Evolutionary conservation across 1,284 basidiomycete species (phyloP).

Genomic region (Peniophora sp.): DNA sequence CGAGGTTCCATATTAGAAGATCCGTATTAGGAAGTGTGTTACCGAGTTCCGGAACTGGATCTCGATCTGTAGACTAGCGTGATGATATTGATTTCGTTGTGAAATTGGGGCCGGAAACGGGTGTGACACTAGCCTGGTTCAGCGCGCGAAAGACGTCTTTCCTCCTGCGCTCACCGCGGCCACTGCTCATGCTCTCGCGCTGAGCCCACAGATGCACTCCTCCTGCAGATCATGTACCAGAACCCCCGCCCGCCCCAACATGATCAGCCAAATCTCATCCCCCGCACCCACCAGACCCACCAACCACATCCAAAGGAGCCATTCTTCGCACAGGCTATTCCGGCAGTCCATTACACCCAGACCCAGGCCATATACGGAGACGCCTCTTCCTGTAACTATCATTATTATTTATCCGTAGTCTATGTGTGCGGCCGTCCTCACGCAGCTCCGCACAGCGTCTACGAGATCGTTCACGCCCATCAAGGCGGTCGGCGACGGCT

Average conservation of each 20-base stretch:
- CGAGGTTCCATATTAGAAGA: conserved; percentile 70
- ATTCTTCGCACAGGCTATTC: conserved; percentile 59
- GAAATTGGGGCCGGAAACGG: not conserved
- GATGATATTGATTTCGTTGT: not conserved
- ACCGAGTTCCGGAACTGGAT: not conserved
- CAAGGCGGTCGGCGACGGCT: conserved; percentile 92
- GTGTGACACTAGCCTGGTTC: too few species aligned
- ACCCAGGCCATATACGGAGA: conserved; percentile 63
- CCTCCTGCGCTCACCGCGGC: conserved; percentile 4
- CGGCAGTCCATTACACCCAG: conserved; percentile 62
- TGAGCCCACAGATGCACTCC: conserved; percentile 34
- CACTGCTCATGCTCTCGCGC: conserved; percentile 3
- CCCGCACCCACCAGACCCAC: conserved; percentile 21
- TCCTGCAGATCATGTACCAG: conserved; percentile 54
- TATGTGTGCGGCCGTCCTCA: conserved; percentile 11
- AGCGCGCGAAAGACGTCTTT: not conserved
- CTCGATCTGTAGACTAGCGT: not conserved
- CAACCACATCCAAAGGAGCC: conserved; percentile 38
- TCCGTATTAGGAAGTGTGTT: conserved; percentile 1
- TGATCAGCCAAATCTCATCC: conserved; percentile 28
- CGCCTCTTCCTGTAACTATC: conserved; percentile 56
- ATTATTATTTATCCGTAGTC: conserved; percentile 8
- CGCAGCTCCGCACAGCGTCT: conserved; percentile 21
- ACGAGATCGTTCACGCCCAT: conserved; percentile 45
- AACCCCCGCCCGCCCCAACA: conserved; percentile 40